These are phyloP conservation scores for Scheffersomyces titani DNA, from an alignment of 1,139 yeast genomes.

Conservation along the genomic window DNA sequence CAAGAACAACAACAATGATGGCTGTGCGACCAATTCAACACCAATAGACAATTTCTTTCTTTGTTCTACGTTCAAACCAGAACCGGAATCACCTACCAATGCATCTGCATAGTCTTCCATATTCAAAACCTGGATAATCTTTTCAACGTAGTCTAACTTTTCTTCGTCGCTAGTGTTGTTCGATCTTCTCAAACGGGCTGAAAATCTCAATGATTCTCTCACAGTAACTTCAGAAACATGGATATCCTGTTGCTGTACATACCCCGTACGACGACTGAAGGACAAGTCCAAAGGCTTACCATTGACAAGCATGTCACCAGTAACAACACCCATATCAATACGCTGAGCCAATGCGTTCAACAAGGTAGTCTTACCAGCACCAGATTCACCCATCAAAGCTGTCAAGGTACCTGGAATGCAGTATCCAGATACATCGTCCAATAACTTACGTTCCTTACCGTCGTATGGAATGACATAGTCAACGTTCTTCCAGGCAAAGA, in stretches of 20 bases:
- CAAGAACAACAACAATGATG: constrained; percentile 50
- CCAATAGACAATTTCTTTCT: constrained; percentile 68
- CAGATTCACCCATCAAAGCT: constrained; percentile 69
- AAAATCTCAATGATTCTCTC: constrained; percentile 60
- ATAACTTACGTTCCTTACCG: constrained; percentile 38
- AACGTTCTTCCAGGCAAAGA: constrained; percentile 47
- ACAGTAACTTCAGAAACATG: constrained; percentile 61
- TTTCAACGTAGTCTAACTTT: constrained; percentile 46
- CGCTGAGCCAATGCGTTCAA: constrained; percentile 62
- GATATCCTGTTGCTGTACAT: constrained; percentile 66
- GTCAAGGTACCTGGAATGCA: constrained; percentile 67
- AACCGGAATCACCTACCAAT: constrained; percentile 55
- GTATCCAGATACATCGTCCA: constrained; percentile 62
- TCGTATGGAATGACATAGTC: constrained; percentile 42
- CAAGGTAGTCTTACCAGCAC: constrained; percentile 70
- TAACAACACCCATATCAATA: constrained; percentile 57
- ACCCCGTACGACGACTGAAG: constrained; percentile 64
- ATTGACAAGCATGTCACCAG: constrained; percentile 66
- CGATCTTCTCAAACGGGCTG: constrained; percentile 62
- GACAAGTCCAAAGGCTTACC: constrained; percentile 42
- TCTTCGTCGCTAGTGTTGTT: constrained; percentile 23
- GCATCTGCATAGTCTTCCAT: constrained; percentile 68
- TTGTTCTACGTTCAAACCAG: constrained; percentile 67
- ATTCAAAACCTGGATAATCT: constrained; percentile 54
- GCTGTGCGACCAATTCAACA: constrained; percentile 60